Base-by-base conservation (phyloP, 2,329 filamentous ascomycete genomes). In the Monosporascus sp. region DNA sequence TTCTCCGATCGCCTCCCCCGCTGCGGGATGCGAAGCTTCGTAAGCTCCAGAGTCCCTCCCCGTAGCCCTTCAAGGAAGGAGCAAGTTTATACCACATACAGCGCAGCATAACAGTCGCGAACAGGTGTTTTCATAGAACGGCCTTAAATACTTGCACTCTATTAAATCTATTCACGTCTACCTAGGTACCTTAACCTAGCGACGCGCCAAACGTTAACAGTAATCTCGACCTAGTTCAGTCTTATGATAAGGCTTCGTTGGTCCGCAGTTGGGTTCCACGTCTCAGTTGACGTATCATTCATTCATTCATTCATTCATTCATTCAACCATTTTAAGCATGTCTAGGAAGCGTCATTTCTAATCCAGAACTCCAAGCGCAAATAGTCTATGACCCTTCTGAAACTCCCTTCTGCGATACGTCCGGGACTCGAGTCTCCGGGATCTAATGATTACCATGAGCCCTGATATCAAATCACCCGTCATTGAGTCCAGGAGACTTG, bases 361-460 rank as follows among this genome's bases (percentile, higher is more conserved):
- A 14, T 20, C n/a, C 40, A 11, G 11, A 43, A 20, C 9, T 18
- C 18, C 22, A 43, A 20, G 18, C 24, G 6, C 7, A 43, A 15
- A 9, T 20, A 43, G 40, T 43, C 11, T 14, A 43, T 43, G 43
- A 17, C 9, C 24, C 2, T 31, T 24, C 22, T 15, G 22, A 18
- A 46, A 22, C 6, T n/a, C 24, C 40, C 18, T 43, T 20, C n/a
- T 14, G 22, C 17, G 18, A 14, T 24, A 43, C 7, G 2, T 20
- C 22, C 20, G 40, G 40, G 40, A 4, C 18, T 14, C 8, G 40
- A 18, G 17, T 46, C 43, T 46, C 43, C 24, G 22, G 14, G 4
- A 46, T n/a, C 15, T 18, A 18, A 46, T 24, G 5, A 28, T 54
- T 55, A 62, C 54, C 64, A 76, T 75, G 73, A 67, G 67, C 55